Evolutionary conservation across 345 rosid species (phyloP).

Genomic region (Psidium guajava): DNA sequence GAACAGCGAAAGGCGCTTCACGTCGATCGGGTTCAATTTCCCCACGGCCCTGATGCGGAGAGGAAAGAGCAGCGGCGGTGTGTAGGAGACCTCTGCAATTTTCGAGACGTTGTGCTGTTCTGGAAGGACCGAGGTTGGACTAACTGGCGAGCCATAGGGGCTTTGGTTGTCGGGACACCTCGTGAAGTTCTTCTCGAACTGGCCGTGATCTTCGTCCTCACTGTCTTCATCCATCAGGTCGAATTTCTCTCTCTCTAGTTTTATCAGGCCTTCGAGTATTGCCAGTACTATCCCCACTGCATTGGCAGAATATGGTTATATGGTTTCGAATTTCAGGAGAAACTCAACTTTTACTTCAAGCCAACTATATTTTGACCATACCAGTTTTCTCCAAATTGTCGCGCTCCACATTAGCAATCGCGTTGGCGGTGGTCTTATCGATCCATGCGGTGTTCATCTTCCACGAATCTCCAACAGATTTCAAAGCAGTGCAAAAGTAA

Average conservation of each 20-base stretch:
- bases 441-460: slow-evolving; percentile 35
- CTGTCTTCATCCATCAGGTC: slow-evolving; percentile 60
- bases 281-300: slow-evolving; percentile 49
- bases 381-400: slow-evolving; percentile 41
- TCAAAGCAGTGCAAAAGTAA: slow-evolving; percentile 38
- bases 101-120: slow-evolving; percentile 4
- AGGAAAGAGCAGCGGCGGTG: slow-evolving; percentile 22
- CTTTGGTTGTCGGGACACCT: slow-evolving; percentile 4
- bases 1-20: slow-evolving; percentile 27
- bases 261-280: slow-evolving; percentile 48
- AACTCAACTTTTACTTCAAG: neutral
- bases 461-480: slow-evolving; percentile 63
- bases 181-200: slow-evolving; percentile 1
- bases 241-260: slow-evolving; percentile 35
- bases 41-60: slow-evolving; percentile 59
- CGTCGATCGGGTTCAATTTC: slow-evolving; percentile 58
- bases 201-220: slow-evolving; percentile 14
- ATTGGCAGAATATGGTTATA: neutral
- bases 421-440: slow-evolving; percentile 24
- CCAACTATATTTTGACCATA: slow-evolving; percentile 1
- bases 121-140: slow-evolving; percentile 47
- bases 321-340: neutral
- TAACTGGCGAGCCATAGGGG: slow-evolving; percentile 27
- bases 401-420: slow-evolving; percentile 22
- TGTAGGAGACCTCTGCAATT: slow-evolving; percentile 5